Evolutionary conservation across 768 basidiomycete species (phyloP).

Genomic region (Leccinum uliginosum): DNA sequence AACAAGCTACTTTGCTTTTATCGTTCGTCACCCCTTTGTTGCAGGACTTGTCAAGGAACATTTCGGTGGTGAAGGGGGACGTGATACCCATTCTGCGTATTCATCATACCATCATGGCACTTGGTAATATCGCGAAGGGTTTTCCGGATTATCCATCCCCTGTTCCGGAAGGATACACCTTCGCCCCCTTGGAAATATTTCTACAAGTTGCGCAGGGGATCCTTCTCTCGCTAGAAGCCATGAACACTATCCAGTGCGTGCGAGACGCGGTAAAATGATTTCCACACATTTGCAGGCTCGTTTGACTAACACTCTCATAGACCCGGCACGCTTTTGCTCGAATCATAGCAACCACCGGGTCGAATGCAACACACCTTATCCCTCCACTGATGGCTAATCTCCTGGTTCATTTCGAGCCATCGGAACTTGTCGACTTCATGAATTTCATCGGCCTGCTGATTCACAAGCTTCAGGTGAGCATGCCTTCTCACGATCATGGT

Average conservation of each 20-base stretch:
- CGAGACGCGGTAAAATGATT: constrained; percentile 77
- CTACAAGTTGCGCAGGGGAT: constrained; percentile 82
- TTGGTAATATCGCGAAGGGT: constrained; percentile 93
- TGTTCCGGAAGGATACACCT: constrained; percentile 58
- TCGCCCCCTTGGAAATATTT: constrained; percentile 77
- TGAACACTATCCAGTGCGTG: constrained; percentile 83
- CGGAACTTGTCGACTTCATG: constrained; percentile 93
- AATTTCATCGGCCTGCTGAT: constrained; percentile 89
- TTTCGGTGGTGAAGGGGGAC: constrained; percentile 55
- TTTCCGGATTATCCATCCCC: constrained; percentile 87
- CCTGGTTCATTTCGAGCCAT: constrained; percentile 87
- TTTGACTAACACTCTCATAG: constrained; percentile 38
- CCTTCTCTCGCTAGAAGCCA: constrained; percentile 78
- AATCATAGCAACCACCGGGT: constrained; percentile 85
- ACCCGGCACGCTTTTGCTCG: constrained; percentile 91
- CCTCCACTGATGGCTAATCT: constrained; percentile 87
- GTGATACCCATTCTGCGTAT: constrained; percentile 78
- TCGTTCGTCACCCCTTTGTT: constrained; percentile 82
- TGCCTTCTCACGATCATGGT: neutral
- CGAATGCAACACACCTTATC: constrained; percentile 80
- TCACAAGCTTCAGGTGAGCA: constrained; percentile 79
- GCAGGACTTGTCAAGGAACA: constrained; percentile 59
- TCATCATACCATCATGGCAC: constrained; percentile 91
- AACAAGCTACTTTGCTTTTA: constrained; percentile 64
- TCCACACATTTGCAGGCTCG: neutral